phyloP scores from a whole-genome alignment of 768 basidiomycete species.

The Tremella yokohamensis region DNA sequence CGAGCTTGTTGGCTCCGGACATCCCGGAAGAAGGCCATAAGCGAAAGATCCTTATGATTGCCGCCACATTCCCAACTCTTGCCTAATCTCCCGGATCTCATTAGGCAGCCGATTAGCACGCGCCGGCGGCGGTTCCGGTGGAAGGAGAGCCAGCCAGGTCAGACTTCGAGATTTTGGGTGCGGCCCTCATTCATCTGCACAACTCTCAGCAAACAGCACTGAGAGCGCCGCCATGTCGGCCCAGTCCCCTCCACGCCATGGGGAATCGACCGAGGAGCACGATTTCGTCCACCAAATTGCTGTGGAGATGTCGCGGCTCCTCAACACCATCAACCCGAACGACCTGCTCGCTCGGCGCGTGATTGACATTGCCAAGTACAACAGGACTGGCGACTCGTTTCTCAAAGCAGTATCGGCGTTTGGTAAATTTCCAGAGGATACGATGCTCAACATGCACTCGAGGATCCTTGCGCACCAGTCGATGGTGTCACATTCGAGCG shows the following conservation, averaged over 20 bases:
- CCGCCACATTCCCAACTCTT: too few relatives aligned
- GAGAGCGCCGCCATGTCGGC: slow-evolving; percentile 16
- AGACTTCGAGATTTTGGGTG: too few relatives aligned
- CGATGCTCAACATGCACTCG: slow-evolving; percentile 71
- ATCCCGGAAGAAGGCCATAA: too few relatives aligned
- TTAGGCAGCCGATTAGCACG: background rate
- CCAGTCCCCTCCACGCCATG: slow-evolving; percentile 13
- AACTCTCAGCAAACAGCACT: too few relatives aligned
- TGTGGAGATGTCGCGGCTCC: slow-evolving; percentile 63
- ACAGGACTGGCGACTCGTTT: slow-evolving; percentile 60
- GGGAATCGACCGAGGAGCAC: slow-evolving; percentile 19
- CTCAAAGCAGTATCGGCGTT: slow-evolving; percentile 71
- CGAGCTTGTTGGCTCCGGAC: too few relatives aligned
- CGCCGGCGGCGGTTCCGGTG: background rate
- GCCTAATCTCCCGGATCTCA: too few relatives aligned
- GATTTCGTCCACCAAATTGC: slow-evolving; percentile 49
- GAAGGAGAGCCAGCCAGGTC: too few relatives aligned
- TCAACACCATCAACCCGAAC: slow-evolving; percentile 79
- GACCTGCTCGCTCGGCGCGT: slow-evolving; percentile 74
- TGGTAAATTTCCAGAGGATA: slow-evolving; percentile 78
- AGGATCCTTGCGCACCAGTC: slow-evolving; percentile 74
- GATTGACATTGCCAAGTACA: slow-evolving; percentile 73
- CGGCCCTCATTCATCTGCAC: too few relatives aligned
- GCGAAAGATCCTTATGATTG: too few relatives aligned
- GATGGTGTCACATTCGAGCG: slow-evolving; percentile 51